These are phyloP conservation scores for Penicillium fimorum DNA, from an alignment of 495 filamentous ascomycete species.

Conservation along the genomic window DNA sequence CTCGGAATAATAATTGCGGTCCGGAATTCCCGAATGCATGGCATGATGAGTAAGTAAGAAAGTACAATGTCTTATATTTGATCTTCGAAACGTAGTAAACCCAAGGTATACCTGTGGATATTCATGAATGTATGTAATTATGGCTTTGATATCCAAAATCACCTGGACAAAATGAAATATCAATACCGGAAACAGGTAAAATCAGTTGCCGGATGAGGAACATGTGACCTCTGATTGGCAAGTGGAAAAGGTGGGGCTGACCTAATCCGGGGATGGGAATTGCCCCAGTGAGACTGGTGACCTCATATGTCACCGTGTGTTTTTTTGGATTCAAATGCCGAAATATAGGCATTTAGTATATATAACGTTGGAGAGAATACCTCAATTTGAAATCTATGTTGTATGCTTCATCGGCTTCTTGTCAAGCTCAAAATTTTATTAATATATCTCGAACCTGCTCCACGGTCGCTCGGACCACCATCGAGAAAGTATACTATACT, in stretches of 20 bases:
- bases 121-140: not conserved
- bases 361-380: not conserved
- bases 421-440: not conserved
- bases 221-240: slow-evolving; percentile 18
- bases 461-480: slow-evolving; percentile 14
- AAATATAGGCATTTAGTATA: slow-evolving; percentile 15
- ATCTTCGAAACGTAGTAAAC: too few relatives aligned
- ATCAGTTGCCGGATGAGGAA: slow-evolving; percentile 22
- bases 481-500: slow-evolving; percentile 14
- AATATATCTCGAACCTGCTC: not conserved
- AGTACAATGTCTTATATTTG: not conserved
- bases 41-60: not conserved
- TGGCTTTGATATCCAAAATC: not conserved
- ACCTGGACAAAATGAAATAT: not conserved
- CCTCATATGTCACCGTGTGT: slow-evolving; percentile 10
- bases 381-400: not conserved
- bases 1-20: slow-evolving; percentile 10
- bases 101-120: not conserved
- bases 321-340: slow-evolving; percentile 20
- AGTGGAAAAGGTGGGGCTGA: slow-evolving; percentile 5
- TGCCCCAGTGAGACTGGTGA: slow-evolving; percentile 16
- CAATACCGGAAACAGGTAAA: slow-evolving; percentile 7
- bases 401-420: not conserved
- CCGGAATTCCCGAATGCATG: slow-evolving; percentile 7
- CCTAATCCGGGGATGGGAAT: slow-evolving; percentile 19